Evolutionary conservation across 2,329 filamentous ascomycete genomes (phyloP).

Genomic region (Nemania abortiva): DNA sequence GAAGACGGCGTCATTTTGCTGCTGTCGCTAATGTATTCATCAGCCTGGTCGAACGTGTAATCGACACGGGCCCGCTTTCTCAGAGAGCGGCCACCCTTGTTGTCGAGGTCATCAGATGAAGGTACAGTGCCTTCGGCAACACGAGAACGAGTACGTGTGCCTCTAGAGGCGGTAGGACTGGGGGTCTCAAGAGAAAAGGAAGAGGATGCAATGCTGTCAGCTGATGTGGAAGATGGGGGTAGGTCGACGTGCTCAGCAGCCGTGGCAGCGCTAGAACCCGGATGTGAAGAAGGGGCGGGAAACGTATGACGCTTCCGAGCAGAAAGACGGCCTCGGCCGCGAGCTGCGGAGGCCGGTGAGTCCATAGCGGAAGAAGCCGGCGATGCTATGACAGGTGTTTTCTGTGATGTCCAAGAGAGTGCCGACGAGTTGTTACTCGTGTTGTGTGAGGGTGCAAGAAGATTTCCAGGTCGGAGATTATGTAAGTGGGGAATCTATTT

Average conservation of each 20-base stretch:
- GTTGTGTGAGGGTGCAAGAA: conserved; percentile 42
- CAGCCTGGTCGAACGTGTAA: conserved; percentile 67
- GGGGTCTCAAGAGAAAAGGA: conserved; percentile 48
- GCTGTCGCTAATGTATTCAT: conserved; percentile 56
- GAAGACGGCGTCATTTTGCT: conserved; percentile 45
- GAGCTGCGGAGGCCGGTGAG: conserved; percentile 43
- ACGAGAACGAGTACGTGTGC: conserved; percentile 60
- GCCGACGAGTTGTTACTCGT: conserved; percentile 36
- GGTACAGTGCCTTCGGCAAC: conserved; percentile 54
- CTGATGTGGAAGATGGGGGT: conserved; percentile 41
- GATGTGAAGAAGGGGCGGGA: conserved; percentile 42
- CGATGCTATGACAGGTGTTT: neutral
- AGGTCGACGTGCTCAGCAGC: conserved; percentile 30
- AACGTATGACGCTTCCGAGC: conserved; percentile 48
- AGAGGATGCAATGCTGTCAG: conserved; percentile 42
- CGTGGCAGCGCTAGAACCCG: conserved; percentile 31
- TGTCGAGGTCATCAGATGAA: conserved; percentile 61
- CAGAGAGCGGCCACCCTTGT: conserved; percentile 70
- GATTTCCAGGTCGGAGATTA: conserved; percentile 50
- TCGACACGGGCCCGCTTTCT: conserved; percentile 68
- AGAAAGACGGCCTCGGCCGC: conserved; percentile 46
- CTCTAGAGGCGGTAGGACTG: conserved; percentile 51
- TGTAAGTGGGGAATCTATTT: conserved; percentile 51
- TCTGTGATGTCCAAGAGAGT: conserved; percentile 12
- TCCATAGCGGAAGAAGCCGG: conserved; percentile 44